Percentiles rank a stretch among this genome's conserved stretches.
phyloP scores from a whole-genome alignment of 2,329 filamentous ascomycete genomes.

The Lasiodiplodia sp. region DNA sequence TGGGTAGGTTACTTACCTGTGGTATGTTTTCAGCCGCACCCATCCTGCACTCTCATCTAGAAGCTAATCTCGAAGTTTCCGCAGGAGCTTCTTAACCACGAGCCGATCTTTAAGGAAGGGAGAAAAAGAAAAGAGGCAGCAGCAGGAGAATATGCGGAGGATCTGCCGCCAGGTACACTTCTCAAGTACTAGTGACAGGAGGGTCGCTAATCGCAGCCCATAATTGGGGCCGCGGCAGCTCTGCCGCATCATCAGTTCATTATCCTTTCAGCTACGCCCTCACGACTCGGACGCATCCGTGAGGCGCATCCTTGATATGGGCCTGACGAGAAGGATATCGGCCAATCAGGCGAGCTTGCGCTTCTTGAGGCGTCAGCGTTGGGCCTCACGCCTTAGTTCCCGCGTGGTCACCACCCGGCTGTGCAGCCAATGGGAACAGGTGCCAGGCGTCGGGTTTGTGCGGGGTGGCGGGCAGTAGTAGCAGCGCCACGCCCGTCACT shows the following conservation, averaged over 20 bases:
- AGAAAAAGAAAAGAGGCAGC: not conserved
- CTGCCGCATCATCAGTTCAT: not conserved
- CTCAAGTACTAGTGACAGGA: not conserved
- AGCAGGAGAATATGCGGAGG: not conserved
- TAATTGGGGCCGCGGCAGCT: not conserved
- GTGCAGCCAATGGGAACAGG: not conserved
- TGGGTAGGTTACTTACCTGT: not conserved
- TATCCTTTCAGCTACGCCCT: not conserved
- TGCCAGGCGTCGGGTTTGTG: not conserved
- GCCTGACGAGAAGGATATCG: not conserved
- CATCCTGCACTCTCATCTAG: not conserved
- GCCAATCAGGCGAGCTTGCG: not conserved
- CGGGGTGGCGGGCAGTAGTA: not conserved
- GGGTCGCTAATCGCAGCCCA: too few species aligned
- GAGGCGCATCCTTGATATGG: not conserved
- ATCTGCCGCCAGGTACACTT: not conserved
- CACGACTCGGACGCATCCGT: not conserved
- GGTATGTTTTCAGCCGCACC: slow-evolving; percentile 3
- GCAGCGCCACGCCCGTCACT: not conserved
- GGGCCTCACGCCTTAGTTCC: not conserved
- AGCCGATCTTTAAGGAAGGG: too few species aligned
- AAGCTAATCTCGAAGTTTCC: not conserved
- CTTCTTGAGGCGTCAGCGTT: not conserved
- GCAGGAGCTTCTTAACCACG: not conserved
- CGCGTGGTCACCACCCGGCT: not conserved